Base-by-base conservation (phyloP, 164 flowering plant genomes). In the grape (Vitis vinifera) region DNA sequence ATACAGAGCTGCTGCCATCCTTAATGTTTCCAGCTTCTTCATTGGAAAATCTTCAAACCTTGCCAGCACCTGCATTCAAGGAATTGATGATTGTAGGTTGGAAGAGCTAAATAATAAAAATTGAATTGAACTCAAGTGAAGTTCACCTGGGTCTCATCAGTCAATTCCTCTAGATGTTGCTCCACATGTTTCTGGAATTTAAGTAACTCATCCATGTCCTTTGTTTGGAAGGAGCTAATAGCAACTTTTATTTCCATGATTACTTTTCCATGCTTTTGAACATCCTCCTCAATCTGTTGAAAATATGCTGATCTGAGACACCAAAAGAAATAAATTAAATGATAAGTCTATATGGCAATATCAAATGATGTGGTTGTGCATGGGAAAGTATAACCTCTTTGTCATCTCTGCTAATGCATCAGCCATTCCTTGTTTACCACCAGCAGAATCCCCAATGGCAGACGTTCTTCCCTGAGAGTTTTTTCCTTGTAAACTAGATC, bases 381-480 rank as follows among this genome's bases (percentile, higher is more conserved):
- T 4, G 44, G 51, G 9, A 67, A 23, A 37, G 55, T 58, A 53
- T 23, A 59, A 92, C 97, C 97, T 88, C 76, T 86, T 88, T 68
- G 96, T 87, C 80, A 94, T 94, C 86, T 94, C 98, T 65, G 93
- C 97, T 19, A 94, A 74, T 37, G 97, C 97, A 82, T 89, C 97
- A 63, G 94, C 93, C 98, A 91, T 90, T 62, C 97, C 86, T 62
- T 83, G 89, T 77, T 87, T 80, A 47, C 93, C 87, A 66, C 80
- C 83, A 11, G 72, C 59, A 27, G 78, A 17, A 14, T 6, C 76
- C 79, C 78, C 85, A 30, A 64, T 49, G 62, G 72, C 76, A 65
- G 72, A 53, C 72, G 76, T 89, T 71, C 66, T 79, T 7, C 86
- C 86, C 19, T 68, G 62, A 5, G 80, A 44, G 47, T 86, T 75